Conservation (phyloP, 2,329 filamentous ascomycete genomes). For the Drechslera avenae region DNA sequence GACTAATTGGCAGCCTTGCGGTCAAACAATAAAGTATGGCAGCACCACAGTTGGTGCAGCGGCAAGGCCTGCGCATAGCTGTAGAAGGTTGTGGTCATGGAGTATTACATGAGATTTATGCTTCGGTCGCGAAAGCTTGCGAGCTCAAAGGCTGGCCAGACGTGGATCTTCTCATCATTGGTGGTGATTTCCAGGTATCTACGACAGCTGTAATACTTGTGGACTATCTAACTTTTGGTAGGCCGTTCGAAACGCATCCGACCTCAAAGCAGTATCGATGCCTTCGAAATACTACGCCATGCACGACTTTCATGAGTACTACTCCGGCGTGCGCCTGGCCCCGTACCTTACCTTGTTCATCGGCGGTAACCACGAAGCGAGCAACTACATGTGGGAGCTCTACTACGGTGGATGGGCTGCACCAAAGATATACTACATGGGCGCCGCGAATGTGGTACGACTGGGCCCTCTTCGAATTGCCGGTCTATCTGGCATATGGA, state of each 20-base stretch:
- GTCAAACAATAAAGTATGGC: constrained; percentile 25
- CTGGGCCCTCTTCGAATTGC: constrained; percentile 86
- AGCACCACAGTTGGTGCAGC: constrained; percentile 28
- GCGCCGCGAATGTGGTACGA: constrained; percentile 85
- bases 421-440: constrained; percentile 96
- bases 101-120: constrained; percentile 88
- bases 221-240: constrained; percentile 44
- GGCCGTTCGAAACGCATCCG: constrained; percentile 85
- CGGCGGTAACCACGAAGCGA: constrained; percentile 93
- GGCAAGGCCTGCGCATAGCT: constrained; percentile 68
- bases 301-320: constrained; percentile 94
- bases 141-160: constrained; percentile 75
- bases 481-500: constrained; percentile 93
- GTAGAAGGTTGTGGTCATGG: constrained; percentile 94
- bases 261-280: constrained; percentile 87
- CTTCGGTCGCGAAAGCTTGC: constrained; percentile 72
- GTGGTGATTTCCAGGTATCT: constrained; percentile 87
- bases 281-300: constrained; percentile 85
- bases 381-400: constrained; percentile 86
- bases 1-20: constrained; percentile 2
- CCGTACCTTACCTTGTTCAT: constrained; percentile 93
- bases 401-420: constrained; percentile 98
- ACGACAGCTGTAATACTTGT: neutral
- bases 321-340: constrained; percentile 75
- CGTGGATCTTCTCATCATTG: constrained; percentile 90